Base-by-base conservation (phyloP, 2,329 filamentous ascomycete species). In the Cladophialophora immunda region DNA sequence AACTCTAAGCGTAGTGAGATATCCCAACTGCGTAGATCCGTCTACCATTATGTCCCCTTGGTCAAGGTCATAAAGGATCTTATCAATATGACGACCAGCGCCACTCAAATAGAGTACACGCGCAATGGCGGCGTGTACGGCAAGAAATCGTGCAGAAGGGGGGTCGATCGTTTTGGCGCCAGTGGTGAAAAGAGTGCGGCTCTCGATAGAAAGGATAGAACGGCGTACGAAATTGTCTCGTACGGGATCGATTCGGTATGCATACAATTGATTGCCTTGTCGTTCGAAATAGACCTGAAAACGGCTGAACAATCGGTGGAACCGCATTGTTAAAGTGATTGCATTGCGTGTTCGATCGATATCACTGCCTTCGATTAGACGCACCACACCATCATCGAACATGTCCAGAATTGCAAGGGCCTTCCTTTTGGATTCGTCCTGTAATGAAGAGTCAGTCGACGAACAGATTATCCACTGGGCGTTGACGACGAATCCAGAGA, bases 321-420 rank as follows among this genome's bases (percentile, higher is more conserved):
- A 32, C 6, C 53, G 22, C 36, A 52, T 59, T 9, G 72, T 74
- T 36, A 81, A 72, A 5, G 77, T 79, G 13, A 80, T 71, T 19
- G 80, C 79, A 69, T 83, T 82, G 27, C 71, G 68, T 27, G 78
- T 78, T 56, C 76, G 75, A 69, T 82, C 79, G 62, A 82, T 81
- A 9, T 81, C 73, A 30, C 68, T 61, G 57, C 79, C 79, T 52
- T 80, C 73, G 57, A 82, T 81, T 1, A 81, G 60, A 70, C 77
- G 71, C 9, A 72, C 72, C 38, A 77, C 72, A 29, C 75, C 76
- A 34, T 58, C 70, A 64, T 81, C 78, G 65, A 83, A 81, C 78
- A 82, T 82, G 30, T 81, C 79, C 1, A 81, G 75, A 45, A 82
- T 77, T 19, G 72, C 70, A 9, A 82, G 71, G 7, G 78, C n/a